phyloP scores from a whole-genome alignment of 1,139 yeast genomes.

The Eremothecium cymbalariae region DNA sequence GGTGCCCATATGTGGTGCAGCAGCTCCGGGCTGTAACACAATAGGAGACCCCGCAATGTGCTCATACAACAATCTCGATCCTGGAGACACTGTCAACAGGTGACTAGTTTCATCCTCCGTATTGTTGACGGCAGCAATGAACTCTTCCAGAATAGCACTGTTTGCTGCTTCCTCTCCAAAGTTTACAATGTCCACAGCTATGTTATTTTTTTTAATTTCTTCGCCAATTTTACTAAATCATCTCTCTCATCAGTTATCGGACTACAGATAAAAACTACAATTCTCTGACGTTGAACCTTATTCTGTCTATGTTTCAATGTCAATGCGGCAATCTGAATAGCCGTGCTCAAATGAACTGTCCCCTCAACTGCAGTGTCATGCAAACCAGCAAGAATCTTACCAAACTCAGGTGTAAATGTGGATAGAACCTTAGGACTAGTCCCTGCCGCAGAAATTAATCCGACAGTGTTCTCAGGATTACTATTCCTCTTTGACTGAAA shows the following conservation, averaged over 20 bases:
- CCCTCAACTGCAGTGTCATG: conserved; percentile 78
- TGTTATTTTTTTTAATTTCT: conserved; percentile 85
- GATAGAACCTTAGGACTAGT: conserved; percentile 77
- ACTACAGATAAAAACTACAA: conserved; percentile 82
- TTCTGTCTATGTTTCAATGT: conserved; percentile 95
- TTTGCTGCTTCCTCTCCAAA: conserved; percentile 85
- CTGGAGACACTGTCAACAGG: conserved; percentile 81
- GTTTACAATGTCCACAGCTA: conserved; percentile 83
- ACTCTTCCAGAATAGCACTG: conserved; percentile 71
- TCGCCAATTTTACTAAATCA: conserved; percentile 69
- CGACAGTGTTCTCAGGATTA: conserved; percentile 93
- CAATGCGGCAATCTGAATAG: conserved; percentile 93
- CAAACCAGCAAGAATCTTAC: conserved; percentile 78
- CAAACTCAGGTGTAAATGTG: conserved; percentile 81
- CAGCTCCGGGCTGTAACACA: conserved; percentile 33
- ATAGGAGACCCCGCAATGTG: conserved; percentile 29
- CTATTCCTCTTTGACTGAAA: conserved; percentile 80
- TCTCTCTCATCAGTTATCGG: conserved; percentile 66
- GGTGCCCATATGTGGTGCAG: conserved; percentile 40
- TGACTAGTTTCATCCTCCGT: conserved; percentile 62
- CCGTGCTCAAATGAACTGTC: conserved; percentile 60
- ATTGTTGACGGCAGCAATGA: conserved; percentile 62
- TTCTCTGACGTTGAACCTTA: conserved; percentile 84
- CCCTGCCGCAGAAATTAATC: conserved; percentile 83
- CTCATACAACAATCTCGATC: conserved; percentile 61